Conservation (phyloP, 805 yeast species). For the Lipomyces oligophaga region DNA sequence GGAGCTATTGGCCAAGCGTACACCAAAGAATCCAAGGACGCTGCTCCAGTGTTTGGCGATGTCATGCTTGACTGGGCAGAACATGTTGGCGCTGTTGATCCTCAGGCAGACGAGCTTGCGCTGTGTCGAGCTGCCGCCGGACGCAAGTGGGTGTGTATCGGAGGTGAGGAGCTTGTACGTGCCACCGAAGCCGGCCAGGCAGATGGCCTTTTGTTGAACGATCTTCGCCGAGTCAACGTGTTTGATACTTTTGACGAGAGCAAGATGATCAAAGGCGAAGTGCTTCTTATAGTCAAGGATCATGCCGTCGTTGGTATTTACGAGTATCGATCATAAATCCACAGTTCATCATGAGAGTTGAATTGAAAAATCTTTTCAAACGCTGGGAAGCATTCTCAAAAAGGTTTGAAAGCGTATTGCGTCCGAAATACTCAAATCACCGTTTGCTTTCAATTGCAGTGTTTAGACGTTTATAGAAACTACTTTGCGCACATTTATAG, state of each 20-base stretch:
- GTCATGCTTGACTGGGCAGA: slow-evolving; percentile 23
- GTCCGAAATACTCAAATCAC: no score
- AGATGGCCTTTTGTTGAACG: neutral
- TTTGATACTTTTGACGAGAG: slow-evolving; percentile 6
- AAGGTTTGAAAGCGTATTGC: no score
- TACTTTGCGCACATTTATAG: no score
- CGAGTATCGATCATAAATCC: slow-evolving; percentile 8
- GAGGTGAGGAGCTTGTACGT: slow-evolving; percentile 9
- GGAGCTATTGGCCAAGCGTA: slow-evolving; percentile 69
- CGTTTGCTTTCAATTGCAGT: no score
- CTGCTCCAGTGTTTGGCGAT: slow-evolving; percentile 8
- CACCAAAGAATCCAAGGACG: neutral
- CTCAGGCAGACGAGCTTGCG: slow-evolving; percentile 22
- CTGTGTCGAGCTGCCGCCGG: slow-evolving; percentile 28
- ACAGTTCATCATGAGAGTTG: no score
- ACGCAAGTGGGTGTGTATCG: slow-evolving; percentile 26
- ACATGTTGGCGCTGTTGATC: slow-evolving; percentile 20
- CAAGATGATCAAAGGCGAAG: slow-evolving; percentile 10
- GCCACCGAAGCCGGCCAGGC: slow-evolving; percentile 10
- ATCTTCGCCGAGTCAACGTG: slow-evolving; percentile 6
- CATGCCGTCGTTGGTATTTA: slow-evolving; percentile 15
- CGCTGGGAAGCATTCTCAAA: no score
- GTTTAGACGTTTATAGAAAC: no score
- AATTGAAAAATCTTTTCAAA: no score
- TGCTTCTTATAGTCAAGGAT: slow-evolving; percentile 20